These are phyloP conservation scores for Phytophthora idaei DNA, from an alignment of 352 stramenopile species.

Conservation along the genomic window DNA sequence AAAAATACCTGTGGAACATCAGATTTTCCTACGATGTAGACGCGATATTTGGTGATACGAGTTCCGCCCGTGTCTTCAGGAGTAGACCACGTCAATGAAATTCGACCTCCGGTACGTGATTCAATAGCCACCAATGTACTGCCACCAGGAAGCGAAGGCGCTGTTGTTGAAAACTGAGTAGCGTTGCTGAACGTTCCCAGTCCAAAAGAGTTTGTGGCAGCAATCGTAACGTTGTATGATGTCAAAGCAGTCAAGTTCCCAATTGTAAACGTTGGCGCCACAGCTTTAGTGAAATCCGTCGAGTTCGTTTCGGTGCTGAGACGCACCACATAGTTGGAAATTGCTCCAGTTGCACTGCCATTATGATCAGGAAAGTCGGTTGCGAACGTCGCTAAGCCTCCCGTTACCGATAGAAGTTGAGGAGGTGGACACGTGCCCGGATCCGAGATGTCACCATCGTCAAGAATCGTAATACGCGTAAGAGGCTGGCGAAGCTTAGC, in stretches of 20 bases:
- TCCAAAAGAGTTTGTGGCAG: constrained; percentile 39
- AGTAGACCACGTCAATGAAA: constrained; percentile 45
- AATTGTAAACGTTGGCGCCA: constrained; percentile 14
- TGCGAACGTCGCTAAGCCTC: constrained; percentile 44
- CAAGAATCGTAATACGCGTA: constrained; percentile 49
- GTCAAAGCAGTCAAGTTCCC: constrained; percentile 41
- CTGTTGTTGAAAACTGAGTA: constrained; percentile 46
- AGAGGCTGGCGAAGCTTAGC: constrained; percentile 20
- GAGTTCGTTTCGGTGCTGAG: constrained; percentile 25
- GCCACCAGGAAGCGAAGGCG: constrained; percentile 42
- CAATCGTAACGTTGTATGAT: constrained; percentile 48
- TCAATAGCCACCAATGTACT: constrained; percentile 22
- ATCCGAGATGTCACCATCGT: constrained; percentile 55
- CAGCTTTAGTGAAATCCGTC: constrained; percentile 21
- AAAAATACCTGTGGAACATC: constrained; percentile 22
- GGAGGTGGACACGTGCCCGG: constrained; percentile 38
- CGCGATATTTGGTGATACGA: constrained; percentile 61
- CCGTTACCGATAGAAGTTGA: constrained; percentile 33
- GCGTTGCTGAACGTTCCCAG: constrained; percentile 39
- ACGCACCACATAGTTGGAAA: constrained; percentile 45
- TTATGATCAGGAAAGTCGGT: constrained; percentile 50
- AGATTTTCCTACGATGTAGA: constrained; percentile 36
- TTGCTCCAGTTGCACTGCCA: constrained; percentile 42
- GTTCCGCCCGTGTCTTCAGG: constrained; percentile 62
- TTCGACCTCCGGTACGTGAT: constrained; percentile 42